Percentiles rank a stretch among this genome's conserved stretches.
phyloP scores from a whole-genome alignment of 176 grass and related monocot species.

The Juncus inflexus region DNA sequence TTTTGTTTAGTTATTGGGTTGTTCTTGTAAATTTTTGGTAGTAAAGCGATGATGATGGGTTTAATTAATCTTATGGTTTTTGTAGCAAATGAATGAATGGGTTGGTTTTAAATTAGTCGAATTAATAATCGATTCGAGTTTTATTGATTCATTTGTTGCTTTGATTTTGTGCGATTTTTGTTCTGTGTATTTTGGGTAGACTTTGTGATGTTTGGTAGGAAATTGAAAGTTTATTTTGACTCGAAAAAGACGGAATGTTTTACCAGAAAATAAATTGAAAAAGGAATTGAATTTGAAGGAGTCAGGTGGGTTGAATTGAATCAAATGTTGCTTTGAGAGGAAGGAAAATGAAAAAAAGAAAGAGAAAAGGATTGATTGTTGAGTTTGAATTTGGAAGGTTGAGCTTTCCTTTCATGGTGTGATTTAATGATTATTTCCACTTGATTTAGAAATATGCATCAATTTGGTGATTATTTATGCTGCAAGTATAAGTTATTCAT shows the following conservation, averaged over 20 bases:
- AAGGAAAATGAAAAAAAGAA: too few species aligned
- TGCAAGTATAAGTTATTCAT: too few species aligned
- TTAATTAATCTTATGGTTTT: constrained; percentile 19
- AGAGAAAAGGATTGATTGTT: too few species aligned
- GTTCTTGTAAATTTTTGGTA: constrained; percentile 29
- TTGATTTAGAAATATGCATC: too few species aligned
- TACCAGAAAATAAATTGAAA: constrained; percentile 19
- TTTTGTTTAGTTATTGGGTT: constrained; percentile 19
- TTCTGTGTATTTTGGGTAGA: constrained; percentile 2
- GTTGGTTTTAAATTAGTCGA: constrained; percentile 16
- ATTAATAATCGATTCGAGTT: constrained; percentile 14
- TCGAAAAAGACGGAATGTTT: constrained; percentile 20
- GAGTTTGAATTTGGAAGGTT: too few species aligned
- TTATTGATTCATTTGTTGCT: background rate
- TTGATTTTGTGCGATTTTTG: constrained; percentile 8
- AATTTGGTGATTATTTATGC: too few species aligned
- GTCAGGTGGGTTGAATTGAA: constrained; percentile 7
- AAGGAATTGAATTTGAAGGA: constrained; percentile 3
- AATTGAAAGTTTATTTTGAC: background rate
- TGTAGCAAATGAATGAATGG: constrained; percentile 12
- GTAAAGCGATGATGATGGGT: constrained; percentile 18
- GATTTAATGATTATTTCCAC: too few species aligned
- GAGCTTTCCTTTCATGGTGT: too few species aligned
- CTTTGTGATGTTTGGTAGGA: constrained; percentile 21
- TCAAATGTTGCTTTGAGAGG: too few species aligned